Evolutionary conservation across 352 stramenopile genomes (phyloP).

Genomic region (Globisporangium solare): DNA sequence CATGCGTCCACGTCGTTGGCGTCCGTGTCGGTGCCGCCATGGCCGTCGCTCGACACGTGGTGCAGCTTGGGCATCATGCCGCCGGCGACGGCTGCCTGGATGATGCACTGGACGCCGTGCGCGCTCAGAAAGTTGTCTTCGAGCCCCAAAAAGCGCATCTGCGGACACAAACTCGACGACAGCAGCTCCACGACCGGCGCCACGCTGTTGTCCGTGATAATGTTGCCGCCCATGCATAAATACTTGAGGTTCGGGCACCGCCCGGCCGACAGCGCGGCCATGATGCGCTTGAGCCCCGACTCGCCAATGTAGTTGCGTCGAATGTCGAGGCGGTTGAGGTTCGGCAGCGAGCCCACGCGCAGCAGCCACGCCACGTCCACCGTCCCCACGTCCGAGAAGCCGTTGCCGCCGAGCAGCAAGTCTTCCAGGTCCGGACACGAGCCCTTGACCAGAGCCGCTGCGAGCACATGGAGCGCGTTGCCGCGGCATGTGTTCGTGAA

Average conservation of each 20-base stretch:
- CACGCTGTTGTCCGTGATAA: slow-evolving; percentile 79
- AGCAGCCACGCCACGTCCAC: slow-evolving; percentile 43
- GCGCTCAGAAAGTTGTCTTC: slow-evolving; percentile 80
- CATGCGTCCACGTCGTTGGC: slow-evolving; percentile 2
- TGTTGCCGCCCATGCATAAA: slow-evolving; percentile 74
- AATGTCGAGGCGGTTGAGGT: slow-evolving; percentile 51
- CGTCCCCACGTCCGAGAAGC: slow-evolving; percentile 51
- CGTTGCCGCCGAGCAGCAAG: slow-evolving; percentile 62
- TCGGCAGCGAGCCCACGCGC: slow-evolving; percentile 22
- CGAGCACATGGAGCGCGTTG: slow-evolving; percentile 43
- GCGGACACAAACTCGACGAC: slow-evolving; percentile 27
- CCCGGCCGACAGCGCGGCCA: slow-evolving; percentile 24
- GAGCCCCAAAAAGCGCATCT: slow-evolving; percentile 64
- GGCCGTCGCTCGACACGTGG: slow-evolving; percentile 43
- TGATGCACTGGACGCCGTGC: slow-evolving; percentile 54
- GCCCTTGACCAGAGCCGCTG: slow-evolving; percentile 31
- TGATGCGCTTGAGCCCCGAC: slow-evolving; percentile 38
- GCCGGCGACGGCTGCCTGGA: slow-evolving; percentile 40
- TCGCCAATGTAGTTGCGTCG: slow-evolving; percentile 73
- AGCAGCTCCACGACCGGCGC: slow-evolving; percentile 39
- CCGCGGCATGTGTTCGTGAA: slow-evolving; percentile 62
- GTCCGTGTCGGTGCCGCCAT: slow-evolving; percentile 4
- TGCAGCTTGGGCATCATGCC: slow-evolving; percentile 45
- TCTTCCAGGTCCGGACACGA: slow-evolving; percentile 49
- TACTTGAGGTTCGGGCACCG: slow-evolving; percentile 42